Base-by-base conservation (phyloP, 148 eudicot species). In the Cornus kousa region DNA sequence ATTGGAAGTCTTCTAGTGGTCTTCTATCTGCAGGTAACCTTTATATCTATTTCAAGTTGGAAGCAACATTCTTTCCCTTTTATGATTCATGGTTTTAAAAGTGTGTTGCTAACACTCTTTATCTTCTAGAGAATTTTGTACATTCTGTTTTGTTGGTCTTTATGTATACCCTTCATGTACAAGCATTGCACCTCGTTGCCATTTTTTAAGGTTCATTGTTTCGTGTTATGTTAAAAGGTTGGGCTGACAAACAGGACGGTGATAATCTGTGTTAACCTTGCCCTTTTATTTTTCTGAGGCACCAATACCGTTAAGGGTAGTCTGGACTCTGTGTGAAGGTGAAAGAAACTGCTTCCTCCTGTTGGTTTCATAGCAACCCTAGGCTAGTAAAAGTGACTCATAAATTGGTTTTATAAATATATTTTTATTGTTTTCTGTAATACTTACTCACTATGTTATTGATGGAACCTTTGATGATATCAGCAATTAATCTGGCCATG, bases 1-100 rank as follows among this genome's bases (percentile, higher is more conserved):
- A 74, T 81, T 69, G 99, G 99, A 85, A 92, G 97, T 87, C 98
- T 96, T 83, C 99, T 96, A 78, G 97, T 94, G 43, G 95, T 96
- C 81, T 96, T 84, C 82, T 92, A 91, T 85, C 84, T 96, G 60
- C 99, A 96, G 97, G 99, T 94, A 87, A 83, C 37, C 67, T 28
- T 32, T 33, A 22, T 20, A 31, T 35, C 32, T 35, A 43, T 55
- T 73, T 31, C 3, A 66, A 37, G 59, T 71, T 23, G 57, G 28
- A 73, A 67, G 28, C n/a, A 2, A 62, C 24, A 19, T 62, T 62
- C 22, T n/a, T 62, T 62, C 9, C 64, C 64, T 0, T 14, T 7
- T 62, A 62, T 62, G 24, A 17, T 62, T 20, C 8, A 62, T 62
- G 8, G 20, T 5, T 6, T 43, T 43, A 43, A 9, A 43, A 9